Evolutionary conservation across 331 rosid genomes (phyloP), one percentile per base, ranked within the genome.

Genomic region (Acacia concinna): DNA sequence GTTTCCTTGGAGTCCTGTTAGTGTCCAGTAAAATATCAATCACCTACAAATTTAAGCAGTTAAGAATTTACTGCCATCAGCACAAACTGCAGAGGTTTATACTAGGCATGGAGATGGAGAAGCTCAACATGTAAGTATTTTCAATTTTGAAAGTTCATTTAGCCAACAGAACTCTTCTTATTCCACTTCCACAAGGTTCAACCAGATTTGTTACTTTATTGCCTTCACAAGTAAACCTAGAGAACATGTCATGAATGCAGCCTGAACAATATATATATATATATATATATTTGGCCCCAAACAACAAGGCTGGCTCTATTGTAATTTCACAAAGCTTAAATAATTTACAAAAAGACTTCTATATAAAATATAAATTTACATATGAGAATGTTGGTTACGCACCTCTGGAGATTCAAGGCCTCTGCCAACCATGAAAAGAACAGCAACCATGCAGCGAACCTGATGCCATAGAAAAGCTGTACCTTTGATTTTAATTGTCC

Each of bases 391-490:
- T 56, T 65, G 59, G 70, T 46, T 74, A 84, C 98, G 23, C 78
- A 95, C 99, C 84, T 92, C 86, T 74, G 97, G 94, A 85, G 90
- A 88, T 88, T 95, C 99, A 78, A 88, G 88, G 76, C 90, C 97
- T 88, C 82, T 91, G 78, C 99, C 99, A 62, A 92, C 83, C 96
- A 92, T 88, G 84, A 93, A 93, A 41, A 95, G 83, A 69, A 89
- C 85, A 41, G 96, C 93, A 46, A 93, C 97, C 92, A 95, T 92
- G 91, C 97, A 93, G 70, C 99, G 94, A 62, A 95, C 94, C 82
- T 95, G 99, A 84, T 95, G 99, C 99, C 99, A 95, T 12, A 95
- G 91, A 87, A 95, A 95, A 60, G 99, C 99, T 73, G 91, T 90
- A 7, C 99, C 99, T 85, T 80, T 90, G 76, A 95, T 87, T 79